Evolutionary conservation across 805 yeast species (phyloP).

Genomic region (Zygosaccharomyces pseudorouxii): DNA sequence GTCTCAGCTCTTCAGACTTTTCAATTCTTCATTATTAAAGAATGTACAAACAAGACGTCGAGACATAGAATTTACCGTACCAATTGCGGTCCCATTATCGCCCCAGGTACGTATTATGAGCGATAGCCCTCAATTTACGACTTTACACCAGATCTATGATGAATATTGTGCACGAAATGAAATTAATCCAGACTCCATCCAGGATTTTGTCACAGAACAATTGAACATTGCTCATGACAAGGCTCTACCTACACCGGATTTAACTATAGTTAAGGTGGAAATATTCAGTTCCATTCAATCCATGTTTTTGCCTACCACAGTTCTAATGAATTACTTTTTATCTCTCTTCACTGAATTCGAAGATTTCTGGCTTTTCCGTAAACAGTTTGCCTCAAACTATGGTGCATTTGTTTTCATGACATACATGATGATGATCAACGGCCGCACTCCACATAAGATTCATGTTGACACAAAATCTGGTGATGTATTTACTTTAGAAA

Average conservation of each 20-base stretch:
- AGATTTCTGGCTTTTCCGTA: slow-evolving; percentile 96
- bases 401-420: slow-evolving; percentile 91
- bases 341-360: slow-evolving; percentile 70
- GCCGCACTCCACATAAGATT: slow-evolving; percentile 91
- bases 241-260: slow-evolving; percentile 87
- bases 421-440: slow-evolving; percentile 88
- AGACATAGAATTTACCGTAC: slow-evolving; percentile 77
- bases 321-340: slow-evolving; percentile 73
- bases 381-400: slow-evolving; percentile 90
- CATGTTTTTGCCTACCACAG: slow-evolving; percentile 76
- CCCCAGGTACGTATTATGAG: slow-evolving; percentile 92
- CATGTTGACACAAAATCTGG: slow-evolving; percentile 79
- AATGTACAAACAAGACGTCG: slow-evolving; percentile 88
- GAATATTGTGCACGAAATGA: slow-evolving; percentile 70
- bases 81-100: slow-evolving; percentile 88
- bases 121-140: slow-evolving; percentile 66
- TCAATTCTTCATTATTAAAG: slow-evolving; percentile 73
- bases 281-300: slow-evolving; percentile 88
- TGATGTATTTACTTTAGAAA: slow-evolving; percentile 87
- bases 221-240: slow-evolving; percentile 91
- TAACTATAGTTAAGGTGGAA: slow-evolving; percentile 83
- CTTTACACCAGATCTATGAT: slow-evolving; percentile 81
- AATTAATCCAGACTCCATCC: slow-evolving; percentile 81
- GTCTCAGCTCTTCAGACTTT: slow-evolving; percentile 83
- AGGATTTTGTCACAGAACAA: slow-evolving; percentile 79